Conservation (phyloP, 805 yeast genomes). For the Lipomyces japonicus region DNA sequence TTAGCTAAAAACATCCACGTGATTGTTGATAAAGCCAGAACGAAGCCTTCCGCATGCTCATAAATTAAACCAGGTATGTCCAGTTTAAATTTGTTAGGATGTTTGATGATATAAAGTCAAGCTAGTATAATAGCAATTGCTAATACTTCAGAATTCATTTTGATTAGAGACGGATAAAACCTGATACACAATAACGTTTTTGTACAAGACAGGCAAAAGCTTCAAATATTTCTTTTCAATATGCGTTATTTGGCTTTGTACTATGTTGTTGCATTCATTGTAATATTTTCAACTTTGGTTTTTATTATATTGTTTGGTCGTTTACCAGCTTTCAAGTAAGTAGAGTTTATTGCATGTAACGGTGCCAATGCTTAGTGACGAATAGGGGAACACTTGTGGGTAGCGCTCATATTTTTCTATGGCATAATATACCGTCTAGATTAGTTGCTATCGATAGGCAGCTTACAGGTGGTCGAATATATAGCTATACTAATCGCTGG, state of each 20-base stretch:
- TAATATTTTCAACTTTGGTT: conserved; percentile 32
- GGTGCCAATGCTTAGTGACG: neutral
- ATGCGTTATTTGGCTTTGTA: conserved; percentile 9
- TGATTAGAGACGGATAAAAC: too few relatives aligned
- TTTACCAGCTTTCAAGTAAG: conserved; percentile 36
- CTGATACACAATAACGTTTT: too few relatives aligned
- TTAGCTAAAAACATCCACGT: too few relatives aligned
- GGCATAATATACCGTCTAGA: conserved; percentile 23
- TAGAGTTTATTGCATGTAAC: neutral
- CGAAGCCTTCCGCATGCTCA: too few relatives aligned
- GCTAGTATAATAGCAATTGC: too few relatives aligned
- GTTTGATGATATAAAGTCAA: too few relatives aligned
- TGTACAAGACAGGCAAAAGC: too few relatives aligned
- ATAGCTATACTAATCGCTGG: neutral
- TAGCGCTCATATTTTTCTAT: conserved; percentile 25
- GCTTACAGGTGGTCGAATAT: conserved; percentile 25
- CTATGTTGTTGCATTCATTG: conserved; percentile 30
- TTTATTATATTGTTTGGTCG: conserved; percentile 38
- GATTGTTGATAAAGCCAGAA: too few relatives aligned
- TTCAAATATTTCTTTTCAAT: too few relatives aligned
- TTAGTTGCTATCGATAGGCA: conserved; percentile 19
- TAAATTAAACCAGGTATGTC: too few relatives aligned
- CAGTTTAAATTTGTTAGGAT: too few relatives aligned
- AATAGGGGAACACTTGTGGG: conserved; percentile 31
- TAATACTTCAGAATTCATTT: too few relatives aligned